Percentiles rank a stretch among this genome's conserved stretches.
These are phyloP conservation scores for Hevea brasiliensis DNA, from an alignment of 345 rosid species.

Conservation along the genomic window DNA sequence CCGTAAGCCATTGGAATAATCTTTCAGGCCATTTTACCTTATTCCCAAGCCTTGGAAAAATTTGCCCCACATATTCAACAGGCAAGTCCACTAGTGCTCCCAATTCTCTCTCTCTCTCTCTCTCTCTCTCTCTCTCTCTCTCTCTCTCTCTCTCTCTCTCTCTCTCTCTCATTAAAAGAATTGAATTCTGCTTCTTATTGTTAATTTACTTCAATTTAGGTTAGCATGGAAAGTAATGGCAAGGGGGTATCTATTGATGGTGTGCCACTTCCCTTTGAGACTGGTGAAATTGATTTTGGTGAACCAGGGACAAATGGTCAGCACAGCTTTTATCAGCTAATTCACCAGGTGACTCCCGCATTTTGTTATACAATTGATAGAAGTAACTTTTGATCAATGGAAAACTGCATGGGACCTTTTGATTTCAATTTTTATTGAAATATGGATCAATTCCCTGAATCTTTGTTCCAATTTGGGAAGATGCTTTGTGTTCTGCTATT, in stretches of 20 bases:
- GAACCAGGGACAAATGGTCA: constrained; percentile 99
- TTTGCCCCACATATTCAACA: constrained; percentile 96
- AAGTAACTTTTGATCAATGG: not conserved
- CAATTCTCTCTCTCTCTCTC: no score
- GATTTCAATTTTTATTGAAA: not conserved
- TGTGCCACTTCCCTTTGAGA: constrained; percentile 70
- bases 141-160: not conserved
- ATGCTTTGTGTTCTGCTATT: not conserved
- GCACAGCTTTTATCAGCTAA: constrained; percentile 98
- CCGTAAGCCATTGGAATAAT: constrained; percentile 16
- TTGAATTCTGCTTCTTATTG: not conserved
- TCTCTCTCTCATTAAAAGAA: no score
- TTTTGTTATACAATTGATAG: not conserved
- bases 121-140: no score
- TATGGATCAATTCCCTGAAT: not conserved
- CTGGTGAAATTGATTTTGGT: constrained; percentile 98
- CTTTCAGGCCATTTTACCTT: constrained; percentile 88
- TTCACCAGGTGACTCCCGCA: constrained; percentile 72
- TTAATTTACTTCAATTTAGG: constrained; percentile 39
- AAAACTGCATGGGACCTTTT: not conserved
- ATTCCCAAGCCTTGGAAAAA: constrained; percentile 93
- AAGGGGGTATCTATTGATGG: constrained; percentile 97
- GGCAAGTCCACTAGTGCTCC: constrained; percentile 40
- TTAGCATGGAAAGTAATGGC: constrained; percentile 99
- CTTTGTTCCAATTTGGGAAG: not conserved